Evolutionary conservation across 2,329 filamentous ascomycete species (phyloP).

Genomic region (Aspergillus ruber): DNA sequence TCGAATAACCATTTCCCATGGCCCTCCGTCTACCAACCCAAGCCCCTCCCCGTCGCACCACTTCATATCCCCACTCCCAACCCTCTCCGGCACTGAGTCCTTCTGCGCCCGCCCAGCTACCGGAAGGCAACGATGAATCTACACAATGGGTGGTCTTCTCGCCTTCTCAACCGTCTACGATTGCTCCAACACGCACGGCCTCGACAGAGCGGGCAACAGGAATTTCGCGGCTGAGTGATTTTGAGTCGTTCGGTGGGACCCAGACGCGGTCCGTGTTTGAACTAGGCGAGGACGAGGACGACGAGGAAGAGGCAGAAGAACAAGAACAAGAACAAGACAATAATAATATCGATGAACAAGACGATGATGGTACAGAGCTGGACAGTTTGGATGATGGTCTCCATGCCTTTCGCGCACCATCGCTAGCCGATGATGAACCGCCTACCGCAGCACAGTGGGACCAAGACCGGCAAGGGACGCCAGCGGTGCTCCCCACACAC

Average conservation of each 20-base stretch:
- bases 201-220: constrained; percentile 61
- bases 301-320: constrained; percentile 56
- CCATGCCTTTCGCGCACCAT: constrained; percentile 71
- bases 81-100: constrained; percentile 21
- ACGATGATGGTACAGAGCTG: constrained; percentile 63
- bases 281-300: constrained; percentile 27
- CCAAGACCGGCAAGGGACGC: constrained; percentile 42
- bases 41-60: constrained; percentile 26
- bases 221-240: constrained; percentile 68
- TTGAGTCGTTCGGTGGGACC: constrained; percentile 67
- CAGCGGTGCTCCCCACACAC: constrained; percentile 77
- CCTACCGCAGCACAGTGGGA: constrained; percentile 37
- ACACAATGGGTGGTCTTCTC: constrained; percentile 98
- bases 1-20: constrained; percentile 19
- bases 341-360: constrained; percentile 13
- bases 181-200: constrained; percentile 63
- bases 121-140: constrained; percentile 62
- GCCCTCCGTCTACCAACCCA: constrained; percentile 34
- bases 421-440: constrained; percentile 33
- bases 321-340: too few species aligned
- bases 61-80: constrained; percentile 25
- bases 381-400: constrained; percentile 91
- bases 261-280: constrained; percentile 52
- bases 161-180: constrained; percentile 60
- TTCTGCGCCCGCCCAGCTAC: constrained; percentile 27